Percentiles rank a stretch among this genome's conserved stretches.
phyloP scores from a whole-genome alignment of 2,329 filamentous ascomycete genomes.

The Penicillium concentricum region DNA sequence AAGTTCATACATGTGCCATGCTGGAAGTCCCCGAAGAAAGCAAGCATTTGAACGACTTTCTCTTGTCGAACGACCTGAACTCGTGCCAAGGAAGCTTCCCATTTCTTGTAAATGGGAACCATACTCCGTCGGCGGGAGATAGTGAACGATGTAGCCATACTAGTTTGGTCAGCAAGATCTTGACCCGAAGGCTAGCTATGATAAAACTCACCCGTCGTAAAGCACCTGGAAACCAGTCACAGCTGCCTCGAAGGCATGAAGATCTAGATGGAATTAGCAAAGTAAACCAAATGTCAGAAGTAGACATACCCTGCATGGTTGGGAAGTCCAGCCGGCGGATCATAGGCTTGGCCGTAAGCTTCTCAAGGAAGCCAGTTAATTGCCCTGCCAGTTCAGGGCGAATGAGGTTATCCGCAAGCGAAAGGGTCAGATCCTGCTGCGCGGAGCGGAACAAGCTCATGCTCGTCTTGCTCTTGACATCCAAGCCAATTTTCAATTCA shows the following conservation, averaged over 20 bases:
- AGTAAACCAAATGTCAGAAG: background rate
- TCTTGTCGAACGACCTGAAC: constrained; percentile 78
- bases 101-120: constrained; percentile 90
- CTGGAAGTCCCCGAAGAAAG: constrained; percentile 84
- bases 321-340: constrained; percentile 70
- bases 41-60: constrained; percentile 72
- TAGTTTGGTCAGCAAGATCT: constrained; percentile 11
- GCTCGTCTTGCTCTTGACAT: constrained; percentile 60
- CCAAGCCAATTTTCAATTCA: constrained; percentile 67
- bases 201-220: constrained; percentile 57
- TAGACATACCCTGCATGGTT: constrained; percentile 46
- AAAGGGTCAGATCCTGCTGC: constrained; percentile 74
- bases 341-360: constrained; percentile 58
- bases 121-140: constrained; percentile 86
- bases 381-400: constrained; percentile 62
- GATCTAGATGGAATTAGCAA: constrained; percentile 47
- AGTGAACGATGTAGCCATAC: constrained; percentile 69
- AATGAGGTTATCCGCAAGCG: constrained; percentile 67
- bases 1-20: constrained; percentile 90
- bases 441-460: constrained; percentile 68
- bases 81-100: constrained; percentile 77
- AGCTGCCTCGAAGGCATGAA: constrained; percentile 76
- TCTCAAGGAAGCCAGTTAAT: constrained; percentile 63
- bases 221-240: constrained; percentile 77
- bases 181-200: constrained; percentile 13